Base-by-base conservation (phyloP, 768 basidiomycete genomes). In the Tylopilus balloui region DNA sequence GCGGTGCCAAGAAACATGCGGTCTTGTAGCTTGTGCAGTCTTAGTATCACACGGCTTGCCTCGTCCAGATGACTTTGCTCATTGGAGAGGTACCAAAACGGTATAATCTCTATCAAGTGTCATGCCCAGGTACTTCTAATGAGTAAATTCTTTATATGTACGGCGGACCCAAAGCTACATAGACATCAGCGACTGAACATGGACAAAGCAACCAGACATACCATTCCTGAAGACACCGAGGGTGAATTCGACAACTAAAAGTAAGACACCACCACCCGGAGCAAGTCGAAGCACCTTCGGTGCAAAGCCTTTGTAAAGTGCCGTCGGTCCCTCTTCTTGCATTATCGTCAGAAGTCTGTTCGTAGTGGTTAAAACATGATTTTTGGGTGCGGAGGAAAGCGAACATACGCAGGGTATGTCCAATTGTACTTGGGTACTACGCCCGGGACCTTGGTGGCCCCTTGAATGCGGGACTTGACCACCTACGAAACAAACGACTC, bases 241-340 rank as follows among this genome's bases (percentile, higher is more conserved):
- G 2, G 88, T 91, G 53, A 88, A 83, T 67, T 93, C 91, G 15
- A 94, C 92, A n/a, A 94, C 94, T 28, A 99, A 78, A 24, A 99
- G 73, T 25, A 99, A 69, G 12, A 99, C 86, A 66, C 95, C 95
- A 43, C 95, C 95, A 37, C 95, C 95, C 0, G 95, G 95, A 12
- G 94, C 95, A 21, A 99, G 78, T 56, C 95, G 81, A 36, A 98
- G 78, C 4, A 96, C 93, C 68, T 99, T 99, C 24, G 95, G 95
- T 14, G 88, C 75, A 68, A 97, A 99, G 28, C 95, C 93, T 65
- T 94, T 94, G 78, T 95, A 96, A 31, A 96, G 73, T 4, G 93
- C 92, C 4, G 71, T 80, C 2, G 84, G 63, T 23, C 93, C 93
- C 67, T 96, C 93, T 72, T 94, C 92, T 21, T 88, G 81, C 54